These are phyloP conservation scores for Picochlorum sp. DNA, from an alignment of 139 green algal species.

Conservation along the genomic window DNA sequence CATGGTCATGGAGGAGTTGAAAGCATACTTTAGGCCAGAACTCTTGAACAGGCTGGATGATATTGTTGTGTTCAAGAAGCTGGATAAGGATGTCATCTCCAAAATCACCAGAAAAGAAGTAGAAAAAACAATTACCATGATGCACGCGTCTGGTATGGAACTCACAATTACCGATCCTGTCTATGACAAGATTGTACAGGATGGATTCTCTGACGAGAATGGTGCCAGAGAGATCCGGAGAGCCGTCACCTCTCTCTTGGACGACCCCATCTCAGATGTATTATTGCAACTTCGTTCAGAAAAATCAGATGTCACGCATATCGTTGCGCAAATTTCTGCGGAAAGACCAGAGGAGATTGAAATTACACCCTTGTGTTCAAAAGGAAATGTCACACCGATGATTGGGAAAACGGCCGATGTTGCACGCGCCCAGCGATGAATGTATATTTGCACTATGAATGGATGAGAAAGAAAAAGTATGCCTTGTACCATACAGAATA, in stretches of 20 bases:
- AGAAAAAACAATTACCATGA: slow-evolving; percentile 36
- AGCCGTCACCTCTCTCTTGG: slow-evolving; percentile 40
- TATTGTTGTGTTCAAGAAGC: slow-evolving; percentile 72
- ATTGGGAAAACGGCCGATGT: neutral
- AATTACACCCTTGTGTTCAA: slow-evolving; percentile 1
- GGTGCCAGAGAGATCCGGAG: slow-evolving; percentile 51
- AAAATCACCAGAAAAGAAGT: slow-evolving; percentile 64
- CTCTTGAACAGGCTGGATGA: slow-evolving; percentile 79
- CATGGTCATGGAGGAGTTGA: slow-evolving; percentile 76
- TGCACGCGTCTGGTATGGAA: slow-evolving; percentile 32
- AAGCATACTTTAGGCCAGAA: slow-evolving; percentile 69
- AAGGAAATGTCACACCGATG: neutral
- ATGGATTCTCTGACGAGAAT: slow-evolving; percentile 57
- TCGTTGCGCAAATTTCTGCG: neutral
- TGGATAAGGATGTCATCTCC: slow-evolving; percentile 43
- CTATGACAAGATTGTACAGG: slow-evolving; percentile 46
- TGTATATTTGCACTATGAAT: neutral
- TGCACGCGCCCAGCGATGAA: neutral
- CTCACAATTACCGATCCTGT: slow-evolving; percentile 34
- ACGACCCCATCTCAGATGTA: slow-evolving; percentile 57
- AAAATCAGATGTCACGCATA: neutral
- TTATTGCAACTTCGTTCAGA: slow-evolving; percentile 15
- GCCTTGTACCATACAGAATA: too few species aligned
- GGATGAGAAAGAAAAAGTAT: too few species aligned
- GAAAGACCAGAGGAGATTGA: neutral